Conservation (phyloP, 2,329 filamentous ascomycete species). For the Diaporthe citriasiana region DNA sequence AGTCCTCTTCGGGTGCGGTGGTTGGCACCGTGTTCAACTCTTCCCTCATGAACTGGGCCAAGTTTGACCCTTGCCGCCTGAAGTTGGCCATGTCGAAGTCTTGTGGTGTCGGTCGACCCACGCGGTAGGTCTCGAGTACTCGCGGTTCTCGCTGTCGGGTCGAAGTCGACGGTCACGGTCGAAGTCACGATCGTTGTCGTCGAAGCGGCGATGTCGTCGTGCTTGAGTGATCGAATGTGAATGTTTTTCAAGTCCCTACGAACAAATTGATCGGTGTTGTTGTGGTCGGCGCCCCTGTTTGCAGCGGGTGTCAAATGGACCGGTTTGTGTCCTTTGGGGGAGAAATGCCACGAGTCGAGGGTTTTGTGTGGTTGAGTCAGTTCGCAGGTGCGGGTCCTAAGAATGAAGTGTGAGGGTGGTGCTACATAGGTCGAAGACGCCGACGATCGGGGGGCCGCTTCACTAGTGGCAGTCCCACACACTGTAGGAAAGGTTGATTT, state of each 20-base stretch:
- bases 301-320: not conserved
- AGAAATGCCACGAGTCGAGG: slow-evolving; percentile 18
- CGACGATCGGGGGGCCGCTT: slow-evolving; percentile 31
- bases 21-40: slow-evolving; percentile 80
- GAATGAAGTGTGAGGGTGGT: not conserved
- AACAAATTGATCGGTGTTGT: not conserved
- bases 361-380: slow-evolving; percentile 31
- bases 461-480: slow-evolving; percentile 43
- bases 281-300: slow-evolving; percentile 4
- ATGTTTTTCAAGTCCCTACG: not conserved
- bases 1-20: slow-evolving; percentile 68
- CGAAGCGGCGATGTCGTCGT: not conserved
- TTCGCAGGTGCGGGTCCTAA: not conserved
- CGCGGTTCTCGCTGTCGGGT: not conserved
- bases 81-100: slow-evolving; percentile 74
- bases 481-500: slow-evolving; percentile 14
- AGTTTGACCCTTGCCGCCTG: slow-evolving; percentile 85
- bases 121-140: not conserved
- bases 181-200: not conserved
- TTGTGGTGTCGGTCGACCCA: slow-evolving; percentile 36
- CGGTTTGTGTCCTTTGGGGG: not conserved
- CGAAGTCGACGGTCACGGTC: not conserved
- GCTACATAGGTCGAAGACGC: not conserved
- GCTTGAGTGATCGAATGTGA: not conserved
- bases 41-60: slow-evolving; percentile 90